These are phyloP conservation scores for Diaporthe batatas DNA, from an alignment of 2,329 filamentous ascomycete species.

Conservation along the genomic window DNA sequence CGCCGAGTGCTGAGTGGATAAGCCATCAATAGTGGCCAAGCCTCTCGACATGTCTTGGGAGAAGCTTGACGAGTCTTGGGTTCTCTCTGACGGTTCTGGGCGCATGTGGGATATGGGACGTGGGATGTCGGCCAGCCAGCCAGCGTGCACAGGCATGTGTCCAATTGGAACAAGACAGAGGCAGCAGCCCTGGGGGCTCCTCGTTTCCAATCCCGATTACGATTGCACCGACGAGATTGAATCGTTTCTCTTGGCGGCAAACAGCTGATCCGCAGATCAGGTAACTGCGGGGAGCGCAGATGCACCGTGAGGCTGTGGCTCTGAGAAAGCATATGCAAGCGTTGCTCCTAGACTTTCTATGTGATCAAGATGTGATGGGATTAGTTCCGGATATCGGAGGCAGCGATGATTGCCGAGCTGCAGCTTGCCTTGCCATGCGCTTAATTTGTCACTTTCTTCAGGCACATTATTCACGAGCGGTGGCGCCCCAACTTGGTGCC, in stretches of 20 bases:
- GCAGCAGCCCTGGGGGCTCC: neutral
- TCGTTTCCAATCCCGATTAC: conserved; percentile 20
- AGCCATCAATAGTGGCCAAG: conserved; percentile 20
- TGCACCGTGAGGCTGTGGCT: neutral
- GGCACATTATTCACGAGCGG: neutral
- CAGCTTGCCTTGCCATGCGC: conserved; percentile 11
- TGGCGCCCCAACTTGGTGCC: neutral
- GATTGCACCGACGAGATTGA: conserved; percentile 24
- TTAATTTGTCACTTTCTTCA: conserved; percentile 9
- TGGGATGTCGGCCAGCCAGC: too few species aligned
- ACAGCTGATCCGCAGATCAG: neutral
- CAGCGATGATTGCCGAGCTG: conserved; percentile 5
- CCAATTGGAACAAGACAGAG: neutral
- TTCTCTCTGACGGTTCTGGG: neutral
- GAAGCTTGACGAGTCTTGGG: conserved; percentile 16
- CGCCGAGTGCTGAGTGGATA: too few species aligned
- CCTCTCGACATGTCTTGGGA: conserved; percentile 21
- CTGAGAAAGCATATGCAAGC: neutral
- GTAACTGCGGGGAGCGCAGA: neutral
- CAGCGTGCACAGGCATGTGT: conserved; percentile 12
- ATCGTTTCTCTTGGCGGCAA: conserved; percentile 16
- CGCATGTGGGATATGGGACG: conserved; percentile 1
- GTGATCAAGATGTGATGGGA: conserved; percentile 13
- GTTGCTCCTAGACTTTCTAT: neutral
- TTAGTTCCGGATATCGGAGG: conserved; percentile 26